Conservation (phyloP, 2,329 filamentous ascomycete genomes). For the Paramyrothecium sp. region DNA sequence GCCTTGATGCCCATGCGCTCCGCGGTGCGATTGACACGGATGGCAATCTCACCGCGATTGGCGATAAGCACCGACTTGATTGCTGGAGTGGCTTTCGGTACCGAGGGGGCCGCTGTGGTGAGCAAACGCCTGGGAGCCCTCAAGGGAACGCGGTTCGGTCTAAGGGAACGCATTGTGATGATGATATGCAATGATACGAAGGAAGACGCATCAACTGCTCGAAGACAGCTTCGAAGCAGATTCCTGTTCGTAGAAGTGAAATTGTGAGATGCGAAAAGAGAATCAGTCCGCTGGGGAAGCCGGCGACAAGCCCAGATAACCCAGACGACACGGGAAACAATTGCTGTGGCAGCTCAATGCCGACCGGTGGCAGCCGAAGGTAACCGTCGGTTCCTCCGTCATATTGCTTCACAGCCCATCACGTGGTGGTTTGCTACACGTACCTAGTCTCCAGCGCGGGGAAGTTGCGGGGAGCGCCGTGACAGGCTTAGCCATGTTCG, state of each 20-base stretch:
- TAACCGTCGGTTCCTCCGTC: slow-evolving; percentile 18
- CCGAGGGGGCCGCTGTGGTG: slow-evolving; percentile 28
- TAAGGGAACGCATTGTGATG: slow-evolving; percentile 54
- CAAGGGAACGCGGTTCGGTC: slow-evolving; percentile 47
- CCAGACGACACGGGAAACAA: slow-evolving; percentile 3
- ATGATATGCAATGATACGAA: neutral
- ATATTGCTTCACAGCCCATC: neutral
- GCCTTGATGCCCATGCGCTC: slow-evolving; percentile 85
- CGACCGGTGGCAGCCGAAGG: slow-evolving; percentile 30
- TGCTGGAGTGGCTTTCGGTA: slow-evolving; percentile 38
- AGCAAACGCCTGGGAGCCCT: slow-evolving; percentile 35
- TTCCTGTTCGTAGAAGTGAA: neutral
- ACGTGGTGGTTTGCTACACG: neutral
- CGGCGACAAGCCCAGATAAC: neutral
- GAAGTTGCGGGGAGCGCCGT: neutral
- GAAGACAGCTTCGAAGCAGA: too few species aligned
- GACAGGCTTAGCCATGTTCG: too few species aligned
- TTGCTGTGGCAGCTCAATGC: slow-evolving; percentile 1
- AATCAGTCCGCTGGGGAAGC: neutral
- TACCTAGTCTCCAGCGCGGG: neutral
- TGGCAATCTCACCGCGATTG: slow-evolving; percentile 93
- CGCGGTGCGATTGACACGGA: slow-evolving; percentile 88
- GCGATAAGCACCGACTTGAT: slow-evolving; percentile 87
- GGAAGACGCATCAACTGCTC: neutral
- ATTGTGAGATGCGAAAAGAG: slow-evolving; percentile 8